Evolutionary conservation across 1,284 basidiomycete genomes (phyloP).

Genomic region (Fomitopsis pinicola): DNA sequence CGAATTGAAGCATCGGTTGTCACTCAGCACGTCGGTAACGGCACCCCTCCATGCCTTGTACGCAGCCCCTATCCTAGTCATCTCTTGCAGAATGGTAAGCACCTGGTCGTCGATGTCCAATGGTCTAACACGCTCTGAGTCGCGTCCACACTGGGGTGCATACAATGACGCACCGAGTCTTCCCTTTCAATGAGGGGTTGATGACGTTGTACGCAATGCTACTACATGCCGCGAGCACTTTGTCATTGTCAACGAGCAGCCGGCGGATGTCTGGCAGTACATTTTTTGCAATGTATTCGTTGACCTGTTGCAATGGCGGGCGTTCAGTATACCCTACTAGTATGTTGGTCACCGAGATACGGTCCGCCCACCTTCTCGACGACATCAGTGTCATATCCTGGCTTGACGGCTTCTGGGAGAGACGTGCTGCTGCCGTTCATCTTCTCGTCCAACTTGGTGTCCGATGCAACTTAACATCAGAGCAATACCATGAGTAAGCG

Average conservation of each 20-base stretch:
- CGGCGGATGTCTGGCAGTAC: slow-evolving; percentile 77
- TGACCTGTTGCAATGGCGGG: slow-evolving; percentile 46
- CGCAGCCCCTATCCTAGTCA: slow-evolving; percentile 75
- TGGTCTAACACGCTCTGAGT: slow-evolving; percentile 38
- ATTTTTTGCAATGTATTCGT: slow-evolving; percentile 65
- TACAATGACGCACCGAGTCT: slow-evolving; percentile 46
- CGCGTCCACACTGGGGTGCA: slow-evolving; percentile 5
- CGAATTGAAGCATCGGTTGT: slow-evolving; percentile 84
- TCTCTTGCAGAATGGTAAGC: slow-evolving; percentile 70
- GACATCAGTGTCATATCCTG: slow-evolving; percentile 41
- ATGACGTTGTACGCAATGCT: slow-evolving; percentile 88
- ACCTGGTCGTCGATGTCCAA: slow-evolving; percentile 67
- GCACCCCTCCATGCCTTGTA: slow-evolving; percentile 84
- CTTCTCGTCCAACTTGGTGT: slow-evolving; percentile 56
- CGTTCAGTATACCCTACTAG: slow-evolving; percentile 3
- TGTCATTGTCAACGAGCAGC: slow-evolving; percentile 85
- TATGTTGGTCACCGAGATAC: background rate
- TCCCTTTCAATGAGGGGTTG: slow-evolving; percentile 74
- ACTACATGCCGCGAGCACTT: slow-evolving; percentile 70
- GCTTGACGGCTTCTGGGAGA: slow-evolving; percentile 38
- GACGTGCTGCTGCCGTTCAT: slow-evolving; percentile 38
- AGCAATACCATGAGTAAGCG: background rate
- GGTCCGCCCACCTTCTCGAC: slow-evolving; percentile 42
- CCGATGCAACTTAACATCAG: slow-evolving; percentile 22
- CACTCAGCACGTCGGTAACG: slow-evolving; percentile 80